Conservation (phyloP, 73 alveolate genomes). For the Halteria grandinella region DNA sequence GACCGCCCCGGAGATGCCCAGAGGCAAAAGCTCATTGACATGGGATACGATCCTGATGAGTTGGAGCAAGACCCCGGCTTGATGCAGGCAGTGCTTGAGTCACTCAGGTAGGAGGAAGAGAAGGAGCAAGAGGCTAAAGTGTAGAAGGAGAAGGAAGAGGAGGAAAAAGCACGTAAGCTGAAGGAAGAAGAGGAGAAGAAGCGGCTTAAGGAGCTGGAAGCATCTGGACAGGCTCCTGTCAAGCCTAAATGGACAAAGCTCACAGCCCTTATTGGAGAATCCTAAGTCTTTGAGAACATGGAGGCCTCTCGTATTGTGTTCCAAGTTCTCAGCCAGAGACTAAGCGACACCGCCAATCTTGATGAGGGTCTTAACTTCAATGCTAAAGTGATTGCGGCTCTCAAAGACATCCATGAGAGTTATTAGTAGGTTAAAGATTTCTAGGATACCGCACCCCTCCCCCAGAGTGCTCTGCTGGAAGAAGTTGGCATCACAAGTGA, state of each 20-base stretch:
- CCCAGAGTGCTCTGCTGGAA: too few relatives aligned
- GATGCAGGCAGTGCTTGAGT: constrained; percentile 23
- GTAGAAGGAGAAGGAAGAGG: constrained; percentile 37
- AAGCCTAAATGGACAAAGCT: constrained; percentile 28
- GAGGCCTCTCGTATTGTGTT: constrained; percentile 33
- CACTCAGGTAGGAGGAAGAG: constrained; percentile 41
- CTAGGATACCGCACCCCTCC: too few relatives aligned
- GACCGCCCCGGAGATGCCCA: background rate
- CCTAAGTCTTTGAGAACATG: constrained; percentile 15
- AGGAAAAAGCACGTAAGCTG: constrained; percentile 6
- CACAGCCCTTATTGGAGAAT: background rate
- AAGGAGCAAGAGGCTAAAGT: background rate
- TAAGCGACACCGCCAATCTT: too few relatives aligned
- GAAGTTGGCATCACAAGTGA: too few relatives aligned
- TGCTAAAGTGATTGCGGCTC: too few relatives aligned
- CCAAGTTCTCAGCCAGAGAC: constrained; percentile 16
- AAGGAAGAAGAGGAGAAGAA: constrained; percentile 27
- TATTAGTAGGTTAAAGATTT: too few relatives aligned
- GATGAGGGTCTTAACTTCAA: too few relatives aligned
- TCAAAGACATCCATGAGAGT: too few relatives aligned
- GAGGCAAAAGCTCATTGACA: constrained; percentile 26
- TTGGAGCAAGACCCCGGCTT: constrained; percentile 46
- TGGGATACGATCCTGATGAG: constrained; percentile 44
- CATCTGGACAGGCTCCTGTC: background rate
- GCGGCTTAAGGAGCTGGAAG: constrained; percentile 8